Conservation (phyloP, 1,284 basidiomycete genomes). For the Mycena sp. region DNA sequence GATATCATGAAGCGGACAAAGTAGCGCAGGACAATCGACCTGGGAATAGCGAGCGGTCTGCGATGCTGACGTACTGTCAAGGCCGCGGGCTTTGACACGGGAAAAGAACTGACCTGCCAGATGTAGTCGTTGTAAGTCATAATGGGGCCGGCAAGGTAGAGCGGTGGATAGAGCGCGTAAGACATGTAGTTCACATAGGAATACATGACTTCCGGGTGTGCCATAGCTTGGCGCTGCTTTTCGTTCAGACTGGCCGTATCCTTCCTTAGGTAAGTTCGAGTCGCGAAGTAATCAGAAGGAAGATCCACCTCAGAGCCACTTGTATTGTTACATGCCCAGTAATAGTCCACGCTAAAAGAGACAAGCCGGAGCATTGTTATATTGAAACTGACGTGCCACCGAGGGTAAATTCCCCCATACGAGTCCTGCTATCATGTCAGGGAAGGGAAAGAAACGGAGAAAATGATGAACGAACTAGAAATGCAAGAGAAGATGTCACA, state of each 20-base stretch:
- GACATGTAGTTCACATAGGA: slow-evolving; percentile 53
- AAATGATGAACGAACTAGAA: slow-evolving; percentile 41
- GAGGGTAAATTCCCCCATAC: slow-evolving; percentile 76
- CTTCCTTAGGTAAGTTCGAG: slow-evolving; percentile 34
- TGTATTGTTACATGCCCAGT: slow-evolving; percentile 74
- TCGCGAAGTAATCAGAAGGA: slow-evolving; percentile 12
- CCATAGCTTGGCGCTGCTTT: slow-evolving; percentile 61
- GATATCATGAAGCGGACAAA: slow-evolving; percentile 77
- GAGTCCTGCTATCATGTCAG: slow-evolving; percentile 63
- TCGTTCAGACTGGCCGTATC: slow-evolving; percentile 51
- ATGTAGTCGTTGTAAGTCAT: slow-evolving; percentile 96
- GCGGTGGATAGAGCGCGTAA: slow-evolving; percentile 90
- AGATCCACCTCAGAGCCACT: slow-evolving; percentile 54
- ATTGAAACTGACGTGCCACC: slow-evolving; percentile 97
- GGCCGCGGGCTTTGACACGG: slow-evolving; percentile 1
- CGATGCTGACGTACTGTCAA: slow-evolving; percentile 53
- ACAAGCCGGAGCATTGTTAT: slow-evolving; percentile 96
- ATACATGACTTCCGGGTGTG: slow-evolving; percentile 69
- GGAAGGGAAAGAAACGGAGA: background rate
- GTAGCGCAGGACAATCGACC: slow-evolving; percentile 60
- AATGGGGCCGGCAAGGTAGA: slow-evolving; percentile 97
- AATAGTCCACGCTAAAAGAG: slow-evolving; percentile 92
- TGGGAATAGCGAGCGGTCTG: slow-evolving; percentile 56
- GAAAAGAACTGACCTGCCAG: slow-evolving; percentile 74
- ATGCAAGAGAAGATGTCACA: slow-evolving; percentile 64